Conservation (phyloP, 2,329 filamentous ascomycete genomes). For the Ophiosphaerella narmari region DNA sequence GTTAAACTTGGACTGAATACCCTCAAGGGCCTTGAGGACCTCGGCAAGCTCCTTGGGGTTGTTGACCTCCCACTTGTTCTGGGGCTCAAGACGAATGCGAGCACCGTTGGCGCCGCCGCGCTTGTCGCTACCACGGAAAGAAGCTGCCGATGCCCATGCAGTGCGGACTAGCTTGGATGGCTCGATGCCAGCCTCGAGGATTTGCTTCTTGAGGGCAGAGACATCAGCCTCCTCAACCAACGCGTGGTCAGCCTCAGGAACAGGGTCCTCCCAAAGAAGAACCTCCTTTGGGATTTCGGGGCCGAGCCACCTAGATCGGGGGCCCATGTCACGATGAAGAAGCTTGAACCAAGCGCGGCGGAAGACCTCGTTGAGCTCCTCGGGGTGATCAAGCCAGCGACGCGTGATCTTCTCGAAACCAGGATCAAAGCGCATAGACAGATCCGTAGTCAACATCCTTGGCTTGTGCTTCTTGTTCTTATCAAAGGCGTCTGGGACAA, state of each 20-base stretch:
- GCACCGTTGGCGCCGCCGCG: constrained; percentile 81
- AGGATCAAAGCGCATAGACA: constrained; percentile 73
- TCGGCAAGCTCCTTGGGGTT: constrained; percentile 69
- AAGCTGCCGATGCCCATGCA: constrained; percentile 44
- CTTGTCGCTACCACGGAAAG: constrained; percentile 68
- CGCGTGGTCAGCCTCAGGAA: constrained; percentile 64
- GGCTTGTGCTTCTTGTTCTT: constrained; percentile 72
- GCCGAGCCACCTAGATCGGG: constrained; percentile 70
- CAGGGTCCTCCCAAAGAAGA: constrained; percentile 75
- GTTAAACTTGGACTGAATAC: constrained; percentile 71
- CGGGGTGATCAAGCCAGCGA: constrained; percentile 69
- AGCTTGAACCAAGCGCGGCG: constrained; percentile 82
- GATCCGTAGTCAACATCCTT: constrained; percentile 77
- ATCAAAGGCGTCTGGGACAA: constrained; percentile 75
- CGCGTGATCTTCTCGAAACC: constrained; percentile 76
- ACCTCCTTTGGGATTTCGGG: constrained; percentile 73
- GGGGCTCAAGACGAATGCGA: constrained; percentile 74
- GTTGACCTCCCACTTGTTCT: constrained; percentile 75
- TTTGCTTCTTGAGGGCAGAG: constrained; percentile 68
- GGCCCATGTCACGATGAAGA: constrained; percentile 78
- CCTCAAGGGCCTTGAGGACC: constrained; percentile 66
- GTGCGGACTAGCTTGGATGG: constrained; percentile 64
- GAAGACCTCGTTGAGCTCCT: constrained; percentile 72
- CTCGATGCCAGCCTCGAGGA: constrained; percentile 66
- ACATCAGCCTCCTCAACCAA: constrained; percentile 67